phyloP scores from a whole-genome alignment of 805 yeast genomes.

The Vanderwaltozyma polyspora region DNA sequence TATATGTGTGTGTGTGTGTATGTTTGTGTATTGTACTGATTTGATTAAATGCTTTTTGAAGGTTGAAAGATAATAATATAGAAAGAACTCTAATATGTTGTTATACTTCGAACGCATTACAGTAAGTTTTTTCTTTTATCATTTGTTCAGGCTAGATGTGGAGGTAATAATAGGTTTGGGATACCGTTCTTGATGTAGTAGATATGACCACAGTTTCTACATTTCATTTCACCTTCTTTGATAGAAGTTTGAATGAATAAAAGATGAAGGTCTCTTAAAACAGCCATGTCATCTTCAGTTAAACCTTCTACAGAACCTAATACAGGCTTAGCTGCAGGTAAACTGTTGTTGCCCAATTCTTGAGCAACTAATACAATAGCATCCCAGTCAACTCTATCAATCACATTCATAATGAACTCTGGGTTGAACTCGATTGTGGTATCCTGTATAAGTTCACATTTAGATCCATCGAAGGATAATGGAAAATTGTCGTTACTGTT shows the following conservation, averaged over 20 bases:
- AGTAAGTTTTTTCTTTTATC: no score
- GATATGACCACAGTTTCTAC: slow-evolving; percentile 75
- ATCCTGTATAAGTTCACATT: slow-evolving; percentile 62
- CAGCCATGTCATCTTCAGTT: slow-evolving; percentile 30
- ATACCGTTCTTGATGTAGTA: slow-evolving; percentile 87
- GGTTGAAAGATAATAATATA: no score
- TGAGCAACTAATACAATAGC: slow-evolving; percentile 69
- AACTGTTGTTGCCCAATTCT: slow-evolving; percentile 54
- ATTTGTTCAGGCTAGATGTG: slow-evolving; percentile 74
- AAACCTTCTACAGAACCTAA: slow-evolving; percentile 25
- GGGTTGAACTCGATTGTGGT: slow-evolving; percentile 69
- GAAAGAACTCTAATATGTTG: no score
- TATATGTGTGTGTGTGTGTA: no score
- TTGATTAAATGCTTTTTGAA: no score
- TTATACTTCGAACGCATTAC: no score
- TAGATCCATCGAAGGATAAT: slow-evolving; percentile 42
- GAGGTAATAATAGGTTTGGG: slow-evolving; percentile 89
- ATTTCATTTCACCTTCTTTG: slow-evolving; percentile 78
- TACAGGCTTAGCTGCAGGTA: slow-evolving; percentile 56
- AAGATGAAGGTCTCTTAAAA: slow-evolving; percentile 66
- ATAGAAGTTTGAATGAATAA: slow-evolving; percentile 79
- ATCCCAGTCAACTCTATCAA: slow-evolving; percentile 80
- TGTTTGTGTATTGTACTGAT: no score
- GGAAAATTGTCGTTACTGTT: slow-evolving; percentile 72
- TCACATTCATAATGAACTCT: slow-evolving; percentile 62